Percentiles rank a stretch among this genome's conserved stretches.
Conservation (phyloP, 176 grass and related monocot genomes). For the Phoenix roebelenii region DNA sequence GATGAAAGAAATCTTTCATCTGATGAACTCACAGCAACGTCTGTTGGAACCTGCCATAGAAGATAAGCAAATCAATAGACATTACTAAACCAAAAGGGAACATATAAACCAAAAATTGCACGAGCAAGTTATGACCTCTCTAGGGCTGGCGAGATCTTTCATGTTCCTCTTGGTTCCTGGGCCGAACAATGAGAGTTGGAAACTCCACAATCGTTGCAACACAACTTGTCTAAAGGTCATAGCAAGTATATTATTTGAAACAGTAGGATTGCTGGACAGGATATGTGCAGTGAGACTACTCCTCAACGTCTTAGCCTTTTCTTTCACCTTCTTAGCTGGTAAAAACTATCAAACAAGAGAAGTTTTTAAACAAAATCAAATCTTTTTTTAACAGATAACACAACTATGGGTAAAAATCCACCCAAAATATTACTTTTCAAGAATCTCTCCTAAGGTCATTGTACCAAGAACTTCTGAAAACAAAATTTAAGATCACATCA, state of each 20-base stretch:
- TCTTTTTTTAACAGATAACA: not conserved
- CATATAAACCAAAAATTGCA: slow-evolving; percentile 6
- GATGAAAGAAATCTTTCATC: slow-evolving; percentile 53
- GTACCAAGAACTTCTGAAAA: no score
- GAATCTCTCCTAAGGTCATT: no score
- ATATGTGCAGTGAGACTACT: slow-evolving; percentile 26
- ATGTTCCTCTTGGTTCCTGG: slow-evolving; percentile 41
- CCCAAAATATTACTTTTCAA: no score
- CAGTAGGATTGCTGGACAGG: slow-evolving; percentile 24
- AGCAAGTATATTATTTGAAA: slow-evolving; percentile 45
- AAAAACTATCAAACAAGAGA: slow-evolving; percentile 46
- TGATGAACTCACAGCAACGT: slow-evolving; percentile 53
- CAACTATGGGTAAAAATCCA: no score
- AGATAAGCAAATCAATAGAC: no score
- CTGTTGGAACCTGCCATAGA: slow-evolving; percentile 21
- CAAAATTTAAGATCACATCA: not conserved
- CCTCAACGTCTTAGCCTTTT: slow-evolving; percentile 56
- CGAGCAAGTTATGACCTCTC: no score
- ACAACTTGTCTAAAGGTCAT: slow-evolving; percentile 79
- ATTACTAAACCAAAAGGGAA: no score
- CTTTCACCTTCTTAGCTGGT: slow-evolving; percentile 54
- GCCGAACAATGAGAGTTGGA: slow-evolving; percentile 42
- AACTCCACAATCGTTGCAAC: slow-evolving; percentile 47
- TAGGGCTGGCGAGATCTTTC: slow-evolving; percentile 34
- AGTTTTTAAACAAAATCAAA: not conserved